These are phyloP conservation scores for Ophiostoma tasmaniense DNA, from an alignment of 2,329 filamentous ascomycete genomes.

Conservation along the genomic window DNA sequence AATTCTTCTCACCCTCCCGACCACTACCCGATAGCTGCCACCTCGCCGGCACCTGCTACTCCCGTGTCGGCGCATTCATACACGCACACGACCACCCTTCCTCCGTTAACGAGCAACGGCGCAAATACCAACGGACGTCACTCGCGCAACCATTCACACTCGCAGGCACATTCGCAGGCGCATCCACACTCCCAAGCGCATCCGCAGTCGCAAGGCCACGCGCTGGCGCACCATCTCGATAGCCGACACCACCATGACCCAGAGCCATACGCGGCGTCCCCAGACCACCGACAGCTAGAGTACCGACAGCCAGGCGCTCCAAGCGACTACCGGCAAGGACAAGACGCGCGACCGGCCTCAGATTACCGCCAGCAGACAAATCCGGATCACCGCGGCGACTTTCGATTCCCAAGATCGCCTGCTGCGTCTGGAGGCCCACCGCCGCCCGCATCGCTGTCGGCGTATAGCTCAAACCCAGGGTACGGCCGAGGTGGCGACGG, in stretches of 20 bases:
- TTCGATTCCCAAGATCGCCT: neutral
- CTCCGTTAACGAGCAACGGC: slow-evolving; percentile 15
- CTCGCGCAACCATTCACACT: slow-evolving; percentile 4
- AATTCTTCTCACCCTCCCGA: neutral
- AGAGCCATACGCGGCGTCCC: neutral
- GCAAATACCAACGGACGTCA: slow-evolving; percentile 15
- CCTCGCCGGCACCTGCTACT: slow-evolving; percentile 10
- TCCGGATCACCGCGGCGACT: neutral
- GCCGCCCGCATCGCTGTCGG: neutral
- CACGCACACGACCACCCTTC: slow-evolving; percentile 9
- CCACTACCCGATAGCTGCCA: neutral
- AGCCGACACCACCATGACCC: slow-evolving; percentile 1
- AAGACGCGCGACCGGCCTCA: neutral
- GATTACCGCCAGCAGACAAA: neutral
- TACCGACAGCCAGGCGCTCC: neutral
- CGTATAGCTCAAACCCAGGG: neutral
- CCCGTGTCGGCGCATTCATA: slow-evolving; percentile 13
- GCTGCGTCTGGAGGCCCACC: neutral
- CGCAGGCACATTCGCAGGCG: neutral
- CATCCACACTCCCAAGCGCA: neutral
- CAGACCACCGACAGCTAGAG: slow-evolving; percentile 1
- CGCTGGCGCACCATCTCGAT: neutral
- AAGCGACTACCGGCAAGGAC: neutral
- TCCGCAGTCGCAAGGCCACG: neutral
- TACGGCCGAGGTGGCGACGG: neutral